These are phyloP conservation scores for Abelmoschus esculentus DNA, from an alignment of 345 rosid species.

Conservation along the genomic window DNA sequence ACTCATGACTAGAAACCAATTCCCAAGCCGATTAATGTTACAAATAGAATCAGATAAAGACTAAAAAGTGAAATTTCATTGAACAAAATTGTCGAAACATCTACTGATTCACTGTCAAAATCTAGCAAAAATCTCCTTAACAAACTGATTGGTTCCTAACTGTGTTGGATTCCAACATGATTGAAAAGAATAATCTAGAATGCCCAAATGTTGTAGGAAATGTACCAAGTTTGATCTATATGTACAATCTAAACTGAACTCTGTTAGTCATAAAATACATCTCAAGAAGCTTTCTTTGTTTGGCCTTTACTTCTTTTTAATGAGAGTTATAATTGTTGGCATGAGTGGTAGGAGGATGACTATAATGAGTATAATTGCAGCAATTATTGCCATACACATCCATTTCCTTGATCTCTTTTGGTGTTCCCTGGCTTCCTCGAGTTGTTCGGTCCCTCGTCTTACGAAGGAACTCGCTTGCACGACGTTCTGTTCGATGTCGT, in stretches of 20 bases:
- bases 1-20: not conserved
- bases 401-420: conserved; percentile 78
- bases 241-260: conserved; percentile 11
- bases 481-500: conserved; percentile 71
- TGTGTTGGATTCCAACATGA: not conserved
- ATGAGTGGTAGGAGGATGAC: conserved; percentile 45
- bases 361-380: conserved; percentile 30
- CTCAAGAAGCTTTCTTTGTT: not conserved
- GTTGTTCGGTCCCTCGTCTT: conserved; percentile 60
- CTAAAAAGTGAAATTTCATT: not conserved
- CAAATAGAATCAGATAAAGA: not conserved
- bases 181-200: not conserved
- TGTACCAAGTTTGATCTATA: not conserved
- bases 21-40: not conserved
- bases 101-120: not conserved
- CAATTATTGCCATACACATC: conserved; percentile 53
- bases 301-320: not conserved
- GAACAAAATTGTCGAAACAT: not conserved
- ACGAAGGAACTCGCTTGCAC: conserved; percentile 77
- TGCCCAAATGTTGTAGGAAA: not conserved
- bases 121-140: not conserved
- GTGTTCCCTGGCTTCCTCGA: conserved; percentile 58
- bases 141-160: not conserved
- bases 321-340: conserved; percentile 15
- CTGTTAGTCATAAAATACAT: conserved; percentile 6